Evolutionary conservation across 1,284 basidiomycete species (phyloP), one percentile per base, ranked within the genome.

Genomic region (Cryptococcus sp.): DNA sequence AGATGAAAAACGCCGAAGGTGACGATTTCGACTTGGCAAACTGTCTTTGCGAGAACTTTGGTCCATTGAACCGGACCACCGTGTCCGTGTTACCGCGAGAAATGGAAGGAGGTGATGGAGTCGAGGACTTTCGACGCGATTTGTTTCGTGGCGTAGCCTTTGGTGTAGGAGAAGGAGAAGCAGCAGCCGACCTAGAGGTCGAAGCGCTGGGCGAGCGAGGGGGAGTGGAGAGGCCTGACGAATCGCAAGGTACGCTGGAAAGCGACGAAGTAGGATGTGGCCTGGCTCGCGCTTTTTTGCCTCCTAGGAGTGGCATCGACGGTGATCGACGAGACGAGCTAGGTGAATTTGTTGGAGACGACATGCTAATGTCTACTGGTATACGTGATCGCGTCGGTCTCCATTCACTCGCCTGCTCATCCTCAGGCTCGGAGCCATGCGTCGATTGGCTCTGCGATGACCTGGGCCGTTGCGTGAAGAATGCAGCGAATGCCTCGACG

Each of bases 1-100:
- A 41, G n/a, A 19, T 50, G 23, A 19, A 20, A 17, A 61, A 52
- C 15, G 55, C 50, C 3, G 59, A 57, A 44, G 59, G 59, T 2
- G 59, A 61, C 7, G 59, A 61, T 50, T 57, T 54, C 13, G 55
- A 51, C 37, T 61, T 57, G 6, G 52, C 43, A 43, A 58, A 58
- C 20, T 51, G n/a, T 25, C 57, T 39, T 47, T 54, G 46, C 11
- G 50, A 34, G 50, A 57, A 52, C 3, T 25, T 43, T 50, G 50
- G 48, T n/a, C n/a, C n/a, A n/a, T n/a, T n/a, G n/a, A n/a, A n/a
- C 20, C 40, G 54, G 34, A 48, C 47, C 22, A 29, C 34, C 37
- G 22, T 26, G 25, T 20, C 39, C n/a, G 26, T 39, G 15, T 5
- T n/a, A 10, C 16, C 5, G 40, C n/a, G 38, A 10, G 50, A 51